These are phyloP conservation scores for Diaporthe sp. DNA, from an alignment of 2,329 filamentous ascomycete genomes.

Conservation along the genomic window DNA sequence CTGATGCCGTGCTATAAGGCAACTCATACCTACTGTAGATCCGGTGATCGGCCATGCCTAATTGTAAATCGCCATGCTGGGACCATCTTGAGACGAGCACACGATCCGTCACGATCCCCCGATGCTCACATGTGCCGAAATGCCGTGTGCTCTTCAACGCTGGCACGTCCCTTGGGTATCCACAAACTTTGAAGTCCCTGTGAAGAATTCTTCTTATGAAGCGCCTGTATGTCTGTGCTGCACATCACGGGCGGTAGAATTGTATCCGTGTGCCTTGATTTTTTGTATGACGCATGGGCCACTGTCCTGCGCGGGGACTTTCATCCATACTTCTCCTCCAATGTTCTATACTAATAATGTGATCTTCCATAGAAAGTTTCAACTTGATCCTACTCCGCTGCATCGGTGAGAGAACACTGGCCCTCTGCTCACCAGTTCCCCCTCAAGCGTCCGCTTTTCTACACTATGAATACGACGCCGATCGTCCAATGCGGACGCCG, in stretches of 20 bases:
- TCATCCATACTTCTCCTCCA: not conserved
- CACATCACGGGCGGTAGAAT: not conserved
- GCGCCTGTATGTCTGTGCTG: not conserved
- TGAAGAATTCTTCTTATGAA: not conserved
- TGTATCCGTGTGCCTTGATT: not conserved
- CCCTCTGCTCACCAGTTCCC: not conserved
- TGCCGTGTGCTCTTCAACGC: not conserved
- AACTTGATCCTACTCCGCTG: constrained; percentile 5
- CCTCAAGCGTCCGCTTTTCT: not conserved
- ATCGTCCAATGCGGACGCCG: constrained; percentile 27
- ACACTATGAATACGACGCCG: not conserved
- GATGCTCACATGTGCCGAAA: not conserved
- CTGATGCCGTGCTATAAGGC: not conserved
- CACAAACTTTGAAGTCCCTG: not conserved
- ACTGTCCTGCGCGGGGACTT: not conserved
- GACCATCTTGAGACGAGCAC: not conserved
- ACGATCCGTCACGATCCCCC: not conserved
- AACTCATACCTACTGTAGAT: no score
- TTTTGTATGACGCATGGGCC: not conserved
- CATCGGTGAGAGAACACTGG: not conserved
- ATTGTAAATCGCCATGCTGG: no score
- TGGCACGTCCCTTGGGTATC: not conserved
- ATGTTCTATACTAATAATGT: not conserved
- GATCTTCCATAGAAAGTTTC: constrained; percentile 18
- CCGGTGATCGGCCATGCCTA: not conserved